phyloP scores from a whole-genome alignment of 495 filamentous ascomycete species.

The Hypoxylon fragiforme region DNA sequence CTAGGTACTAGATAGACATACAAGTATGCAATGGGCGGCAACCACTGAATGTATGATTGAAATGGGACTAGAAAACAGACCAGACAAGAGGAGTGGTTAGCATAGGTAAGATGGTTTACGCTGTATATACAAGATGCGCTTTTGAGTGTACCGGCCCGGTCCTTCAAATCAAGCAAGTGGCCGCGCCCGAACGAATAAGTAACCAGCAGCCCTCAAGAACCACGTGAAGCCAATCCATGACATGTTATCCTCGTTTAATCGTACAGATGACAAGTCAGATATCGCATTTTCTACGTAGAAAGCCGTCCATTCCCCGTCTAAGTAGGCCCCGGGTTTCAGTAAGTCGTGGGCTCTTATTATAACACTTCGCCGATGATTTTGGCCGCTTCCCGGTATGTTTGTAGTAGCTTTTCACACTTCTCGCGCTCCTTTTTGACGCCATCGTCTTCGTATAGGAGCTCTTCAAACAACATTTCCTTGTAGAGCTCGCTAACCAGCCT shows the following conservation, averaged over 20 bases:
- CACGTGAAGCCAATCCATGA: not conserved
- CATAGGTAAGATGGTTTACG: conserved; percentile 17
- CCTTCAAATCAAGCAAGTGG: not conserved
- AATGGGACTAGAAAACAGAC: too few species aligned
- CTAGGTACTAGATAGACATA: too few species aligned
- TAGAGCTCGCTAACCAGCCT: conserved; percentile 94
- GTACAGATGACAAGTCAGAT: conserved; percentile 30
- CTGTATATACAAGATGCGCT: conserved; percentile 29
- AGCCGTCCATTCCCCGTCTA: conserved; percentile 9
- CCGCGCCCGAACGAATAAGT: conserved; percentile 4
- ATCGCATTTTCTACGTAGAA: conserved; percentile 22
- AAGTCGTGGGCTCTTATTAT: conserved; percentile 46
- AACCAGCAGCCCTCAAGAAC: conserved; percentile 14
- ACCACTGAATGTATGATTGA: too few species aligned
- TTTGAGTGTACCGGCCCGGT: conserved; percentile 8
- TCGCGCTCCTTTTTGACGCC: conserved; percentile 94
- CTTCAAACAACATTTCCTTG: conserved; percentile 88
- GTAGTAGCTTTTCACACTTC: conserved; percentile 93
- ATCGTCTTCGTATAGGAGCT: conserved; percentile 96
- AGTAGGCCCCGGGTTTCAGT: conserved; percentile 18
- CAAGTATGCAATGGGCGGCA: too few species aligned
- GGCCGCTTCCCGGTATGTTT: conserved; percentile 93
- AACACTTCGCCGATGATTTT: conserved; percentile 97
- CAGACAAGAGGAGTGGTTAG: conserved; percentile 19
- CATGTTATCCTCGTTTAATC: conserved; percentile 18